phyloP scores from a whole-genome alignment of 2,329 filamentous ascomycete species.

The Clonostachys byssicola region DNA sequence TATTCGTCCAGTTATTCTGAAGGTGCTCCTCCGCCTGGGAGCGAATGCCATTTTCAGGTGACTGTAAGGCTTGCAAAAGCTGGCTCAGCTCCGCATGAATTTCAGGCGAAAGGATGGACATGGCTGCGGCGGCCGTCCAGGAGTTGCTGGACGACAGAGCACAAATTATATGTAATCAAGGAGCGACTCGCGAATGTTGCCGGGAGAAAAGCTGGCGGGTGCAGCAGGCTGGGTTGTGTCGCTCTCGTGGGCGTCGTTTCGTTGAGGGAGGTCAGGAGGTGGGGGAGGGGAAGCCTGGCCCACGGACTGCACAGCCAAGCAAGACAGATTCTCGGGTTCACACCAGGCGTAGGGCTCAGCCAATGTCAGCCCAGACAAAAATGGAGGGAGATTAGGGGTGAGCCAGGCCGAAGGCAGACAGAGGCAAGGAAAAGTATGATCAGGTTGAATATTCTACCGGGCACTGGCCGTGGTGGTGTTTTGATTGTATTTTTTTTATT shows the following conservation, averaged over 20 bases:
- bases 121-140: slow-evolving; percentile 12
- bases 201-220: background rate
- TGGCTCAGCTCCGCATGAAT: slow-evolving; percentile 79
- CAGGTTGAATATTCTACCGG: too few relatives aligned
- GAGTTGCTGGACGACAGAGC: too few relatives aligned
- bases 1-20: slow-evolving; percentile 81
- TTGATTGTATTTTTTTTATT: too few relatives aligned
- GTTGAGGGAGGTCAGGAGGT: background rate
- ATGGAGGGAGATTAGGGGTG: too few relatives aligned
- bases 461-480: too few relatives aligned
- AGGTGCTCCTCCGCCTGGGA: slow-evolving; percentile 86
- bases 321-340: too few relatives aligned
- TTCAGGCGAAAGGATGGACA: slow-evolving; percentile 85
- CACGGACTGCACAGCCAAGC: background rate
- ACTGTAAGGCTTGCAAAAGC: slow-evolving; percentile 85
- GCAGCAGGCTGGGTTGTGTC: background rate
- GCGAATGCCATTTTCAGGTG: slow-evolving; percentile 81
- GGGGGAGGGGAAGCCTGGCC: slow-evolving; percentile 2
- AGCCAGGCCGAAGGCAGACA: too few relatives aligned
- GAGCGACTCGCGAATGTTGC: background rate
- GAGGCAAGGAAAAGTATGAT: too few relatives aligned
- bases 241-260: background rate
- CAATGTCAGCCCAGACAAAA: too few relatives aligned
- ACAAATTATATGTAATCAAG: too few relatives aligned
- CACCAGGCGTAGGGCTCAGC: too few relatives aligned